Base-by-base conservation (phyloP, 2,329 filamentous ascomycete species). In the Pyricularia pennisetigena region DNA sequence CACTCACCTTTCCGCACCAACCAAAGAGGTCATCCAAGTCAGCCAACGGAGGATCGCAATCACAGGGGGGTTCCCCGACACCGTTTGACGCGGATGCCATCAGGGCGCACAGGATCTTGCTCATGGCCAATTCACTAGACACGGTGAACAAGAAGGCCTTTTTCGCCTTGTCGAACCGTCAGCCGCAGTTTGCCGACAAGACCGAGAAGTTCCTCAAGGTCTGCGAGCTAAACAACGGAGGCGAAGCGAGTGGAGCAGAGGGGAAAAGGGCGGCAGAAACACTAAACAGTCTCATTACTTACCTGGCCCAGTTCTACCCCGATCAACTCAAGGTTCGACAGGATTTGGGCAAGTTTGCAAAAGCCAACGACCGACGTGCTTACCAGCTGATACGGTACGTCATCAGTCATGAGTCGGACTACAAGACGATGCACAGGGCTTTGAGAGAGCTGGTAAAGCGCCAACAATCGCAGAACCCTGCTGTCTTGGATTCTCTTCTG, bases 191-290 rank as follows among this genome's bases (percentile, higher is more conserved):
- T 73, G 88, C 91, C 32, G 88, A 88, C 69, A 90, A 90, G 57
- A 82, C 97, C 70, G 85, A 88, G 57, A 83, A 88, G n/a, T 93
- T 94, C 72, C 80, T 99, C 65, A 88, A 90, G 72, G 83, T 89
- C n/a, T 97, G 93, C 74, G 94, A 97, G 75, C 86, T 90, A 16
- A 96, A 91, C 79, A 97, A 98, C 74, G 93, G 93, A 28, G 94
- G 94, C 32, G 88, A 95, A 14, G 88, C 92, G 70, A 35, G 41
- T 59, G 88, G 91, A 23, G 83, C 85, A n/a, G 87, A 91, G 67
- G 86, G 89, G 69, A 88, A 89, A 28, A 86, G 85, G 71, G 84
- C 89, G 72, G 93, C 93, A 73, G 81, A 83, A 10, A 89, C 89
- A 68, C 84, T 99, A 32, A 86, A 88, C 69, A 88, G 85, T 72